A percentile compares a stretch with the other conserved stretches of the same genome.
Evolutionary conservation across 352 stramenopile species (phyloP).

Genomic region (Phytophthora boehmeriae): DNA sequence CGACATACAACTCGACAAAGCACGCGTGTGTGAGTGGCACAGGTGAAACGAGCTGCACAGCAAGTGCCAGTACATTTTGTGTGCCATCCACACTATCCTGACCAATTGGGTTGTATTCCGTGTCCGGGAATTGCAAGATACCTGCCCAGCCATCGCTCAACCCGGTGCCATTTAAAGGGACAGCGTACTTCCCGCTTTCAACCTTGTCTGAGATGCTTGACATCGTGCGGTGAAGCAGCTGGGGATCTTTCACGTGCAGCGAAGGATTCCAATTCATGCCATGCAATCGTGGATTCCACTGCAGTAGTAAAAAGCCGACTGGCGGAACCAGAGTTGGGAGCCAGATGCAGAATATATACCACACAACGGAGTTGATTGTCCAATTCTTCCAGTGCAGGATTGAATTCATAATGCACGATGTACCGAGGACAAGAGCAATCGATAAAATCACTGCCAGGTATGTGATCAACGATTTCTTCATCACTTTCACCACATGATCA

Average conservation of each 20-base stretch:
- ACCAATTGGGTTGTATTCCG: constrained; percentile 70
- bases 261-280: constrained; percentile 74
- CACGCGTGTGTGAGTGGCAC: constrained; percentile 70
- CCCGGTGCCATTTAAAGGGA: constrained; percentile 34
- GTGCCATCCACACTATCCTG: constrained; percentile 58
- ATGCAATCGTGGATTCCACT: constrained; percentile 84
- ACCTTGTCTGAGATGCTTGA: constrained; percentile 56
- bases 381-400: constrained; percentile 68
- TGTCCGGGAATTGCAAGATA: constrained; percentile 76
- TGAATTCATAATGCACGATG: constrained; percentile 65
- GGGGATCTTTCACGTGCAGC: constrained; percentile 52
- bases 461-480: constrained; percentile 81
- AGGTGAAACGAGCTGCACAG: constrained; percentile 67
- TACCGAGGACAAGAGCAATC: constrained; percentile 69
- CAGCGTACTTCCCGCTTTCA: constrained; percentile 37
- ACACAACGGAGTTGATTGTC: constrained; percentile 75
- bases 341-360: constrained; percentile 85
- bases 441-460: constrained; percentile 78
- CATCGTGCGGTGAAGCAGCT: constrained; percentile 37
- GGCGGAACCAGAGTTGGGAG: constrained; percentile 76
- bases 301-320: constrained; percentile 79
- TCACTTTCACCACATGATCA: constrained; percentile 72
- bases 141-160: constrained; percentile 73
- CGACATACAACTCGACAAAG: constrained; percentile 80
- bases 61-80: constrained; percentile 82